Conservation (phyloP, 805 yeast genomes). For the Kuraishia floccosa region DNA sequence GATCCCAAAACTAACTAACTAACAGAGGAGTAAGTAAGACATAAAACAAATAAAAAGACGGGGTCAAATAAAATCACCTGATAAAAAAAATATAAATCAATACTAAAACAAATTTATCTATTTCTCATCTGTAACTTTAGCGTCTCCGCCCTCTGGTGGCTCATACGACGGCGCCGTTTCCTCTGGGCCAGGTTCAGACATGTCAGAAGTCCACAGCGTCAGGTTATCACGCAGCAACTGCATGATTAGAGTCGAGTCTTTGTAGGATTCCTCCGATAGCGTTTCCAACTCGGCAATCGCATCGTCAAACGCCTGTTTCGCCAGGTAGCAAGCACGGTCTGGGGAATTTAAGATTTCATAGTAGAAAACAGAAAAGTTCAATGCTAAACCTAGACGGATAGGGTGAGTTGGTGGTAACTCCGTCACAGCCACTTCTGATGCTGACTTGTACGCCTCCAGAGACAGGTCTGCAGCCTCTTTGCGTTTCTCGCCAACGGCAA, state of each 20-base stretch:
- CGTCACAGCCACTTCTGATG: slow-evolving; percentile 93
- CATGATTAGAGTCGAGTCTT: slow-evolving; percentile 97
- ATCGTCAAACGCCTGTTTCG: slow-evolving; percentile 98
- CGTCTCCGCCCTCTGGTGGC: slow-evolving; percentile 18
- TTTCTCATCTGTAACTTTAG: slow-evolving; percentile 20
- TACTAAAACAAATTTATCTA: slow-evolving; percentile 8
- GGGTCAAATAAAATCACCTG: too few relatives aligned
- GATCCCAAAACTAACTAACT: slow-evolving; percentile 2
- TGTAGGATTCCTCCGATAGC: slow-evolving; percentile 94
- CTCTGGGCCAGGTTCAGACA: slow-evolving; percentile 70
- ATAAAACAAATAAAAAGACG: too few relatives aligned
- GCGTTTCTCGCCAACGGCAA: slow-evolving; percentile 84
- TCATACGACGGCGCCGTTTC: slow-evolving; percentile 28
- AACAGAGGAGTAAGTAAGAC: too few relatives aligned
- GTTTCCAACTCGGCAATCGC: slow-evolving; percentile 99
- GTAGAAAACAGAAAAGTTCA: slow-evolving; percentile 96
- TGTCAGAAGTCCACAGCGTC: slow-evolving; percentile 95
- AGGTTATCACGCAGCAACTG: slow-evolving; percentile 97
- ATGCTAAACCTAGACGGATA: slow-evolving; percentile 93
- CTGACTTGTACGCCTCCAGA: slow-evolving; percentile 88
- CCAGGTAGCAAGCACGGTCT: slow-evolving; percentile 97
- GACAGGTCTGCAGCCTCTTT: slow-evolving; percentile 89
- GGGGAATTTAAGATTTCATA: slow-evolving; percentile 97
- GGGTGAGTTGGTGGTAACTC: slow-evolving; percentile 99
- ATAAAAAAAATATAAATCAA: too few relatives aligned